Evolutionary conservation across 1,284 basidiomycete genomes (phyloP).

Genomic region (Phaffia rhodozyma): DNA sequence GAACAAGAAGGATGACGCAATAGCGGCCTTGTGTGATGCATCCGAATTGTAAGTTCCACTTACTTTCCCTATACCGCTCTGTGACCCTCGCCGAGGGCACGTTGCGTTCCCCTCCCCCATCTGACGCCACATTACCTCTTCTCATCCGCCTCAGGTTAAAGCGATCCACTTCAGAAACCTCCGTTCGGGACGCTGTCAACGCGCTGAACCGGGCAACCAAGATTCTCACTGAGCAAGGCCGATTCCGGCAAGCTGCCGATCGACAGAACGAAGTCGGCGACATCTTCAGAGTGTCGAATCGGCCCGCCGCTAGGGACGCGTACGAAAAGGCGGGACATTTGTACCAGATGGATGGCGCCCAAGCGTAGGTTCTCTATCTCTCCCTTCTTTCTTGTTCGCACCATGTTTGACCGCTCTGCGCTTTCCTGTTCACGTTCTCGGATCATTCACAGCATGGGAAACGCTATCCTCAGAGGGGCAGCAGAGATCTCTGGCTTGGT

Average conservation of each 20-base stretch:
- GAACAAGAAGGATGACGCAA: constrained; percentile 76
- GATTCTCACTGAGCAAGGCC: constrained; percentile 69
- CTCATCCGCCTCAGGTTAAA: constrained; percentile 8
- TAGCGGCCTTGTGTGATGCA: constrained; percentile 94
- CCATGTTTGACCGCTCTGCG: constrained; percentile 2
- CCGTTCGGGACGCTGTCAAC: constrained; percentile 65
- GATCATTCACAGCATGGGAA: constrained; percentile 59
- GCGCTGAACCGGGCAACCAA: constrained; percentile 77
- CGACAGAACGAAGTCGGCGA: constrained; percentile 65
- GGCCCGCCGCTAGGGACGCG: constrained; percentile 74
- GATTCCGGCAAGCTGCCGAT: constrained; percentile 95
- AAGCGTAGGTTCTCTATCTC: constrained; percentile 53
- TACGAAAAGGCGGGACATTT: constrained; percentile 90
- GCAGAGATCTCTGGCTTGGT: constrained; percentile 89
- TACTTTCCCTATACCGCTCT: neutral
- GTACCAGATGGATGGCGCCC: constrained; percentile 93
- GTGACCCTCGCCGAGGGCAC: no score
- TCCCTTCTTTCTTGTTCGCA: neutral
- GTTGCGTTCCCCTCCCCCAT: neutral
- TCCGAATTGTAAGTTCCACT: constrained; percentile 59
- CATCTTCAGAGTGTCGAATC: constrained; percentile 44
- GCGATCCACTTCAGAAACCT: constrained; percentile 16
- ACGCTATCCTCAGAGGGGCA: constrained; percentile 88
- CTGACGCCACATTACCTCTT: neutral
- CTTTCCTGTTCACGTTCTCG: neutral